Evolutionary conservation across 108 stramenopile species (phyloP).

Genomic region (Skeletonema grethae): DNA sequence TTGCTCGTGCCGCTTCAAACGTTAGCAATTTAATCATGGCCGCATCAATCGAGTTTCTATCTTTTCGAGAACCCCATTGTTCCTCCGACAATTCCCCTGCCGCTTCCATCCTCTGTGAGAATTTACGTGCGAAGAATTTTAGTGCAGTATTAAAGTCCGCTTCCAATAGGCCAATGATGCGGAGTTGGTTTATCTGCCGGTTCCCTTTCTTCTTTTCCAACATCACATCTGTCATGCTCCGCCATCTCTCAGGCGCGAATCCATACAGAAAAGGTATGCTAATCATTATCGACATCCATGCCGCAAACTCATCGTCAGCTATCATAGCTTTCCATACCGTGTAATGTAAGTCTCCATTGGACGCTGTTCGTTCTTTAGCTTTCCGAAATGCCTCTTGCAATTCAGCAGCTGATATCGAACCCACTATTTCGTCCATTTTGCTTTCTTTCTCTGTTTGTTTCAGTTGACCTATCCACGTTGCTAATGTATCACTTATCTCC

Average conservation of each 20-base stretch:
- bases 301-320: neutral
- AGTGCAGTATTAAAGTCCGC: constrained; percentile 32
- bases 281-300: constrained; percentile 2
- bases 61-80: constrained; percentile 11
- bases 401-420: too few relatives aligned
- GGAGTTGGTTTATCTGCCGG: constrained; percentile 12
- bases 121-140: constrained; percentile 10
- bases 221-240: constrained; percentile 13
- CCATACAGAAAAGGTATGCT: constrained; percentile 9
- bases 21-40: constrained; percentile 18
- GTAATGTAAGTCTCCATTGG: neutral
- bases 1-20: constrained; percentile 18
- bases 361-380: too few relatives aligned
- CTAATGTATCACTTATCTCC: neutral
- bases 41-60: constrained; percentile 15
- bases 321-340: constrained; percentile 26
- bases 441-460: neutral
- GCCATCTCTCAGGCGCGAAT: constrained; percentile 9
- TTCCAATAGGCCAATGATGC: constrained; percentile 14
- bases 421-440: too few relatives aligned
- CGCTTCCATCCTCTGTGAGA: constrained; percentile 8
- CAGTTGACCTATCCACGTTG: neutral
- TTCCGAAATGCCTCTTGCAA: too few relatives aligned
- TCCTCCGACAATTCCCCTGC: neutral
- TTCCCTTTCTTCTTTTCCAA: constrained; percentile 32